Evolutionary conservation across 257 asterid species (phyloP).

Genomic region (Verbena officinalis): DNA sequence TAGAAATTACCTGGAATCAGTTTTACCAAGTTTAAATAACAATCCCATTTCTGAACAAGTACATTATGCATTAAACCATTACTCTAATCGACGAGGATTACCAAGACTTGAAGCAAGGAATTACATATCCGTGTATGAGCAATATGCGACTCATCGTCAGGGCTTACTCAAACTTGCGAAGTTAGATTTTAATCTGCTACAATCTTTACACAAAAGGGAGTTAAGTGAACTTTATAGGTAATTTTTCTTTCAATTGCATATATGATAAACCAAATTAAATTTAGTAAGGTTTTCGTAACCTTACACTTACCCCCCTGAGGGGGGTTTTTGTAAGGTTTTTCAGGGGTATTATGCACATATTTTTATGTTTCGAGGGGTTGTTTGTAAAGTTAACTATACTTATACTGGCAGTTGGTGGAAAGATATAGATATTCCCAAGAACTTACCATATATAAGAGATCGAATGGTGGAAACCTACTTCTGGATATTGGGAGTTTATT

Average conservation of each 20-base stretch:
- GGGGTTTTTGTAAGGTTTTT: too few species aligned
- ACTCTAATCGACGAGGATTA: constrained; percentile 31
- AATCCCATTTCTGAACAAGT: constrained; percentile 22
- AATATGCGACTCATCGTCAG: constrained; percentile 17
- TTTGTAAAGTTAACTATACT: neutral
- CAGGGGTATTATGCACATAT: too few species aligned
- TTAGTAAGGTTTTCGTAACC: too few species aligned
- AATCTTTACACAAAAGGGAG: constrained; percentile 34
- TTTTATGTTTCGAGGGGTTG: too few species aligned
- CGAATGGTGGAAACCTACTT: constrained; percentile 43
- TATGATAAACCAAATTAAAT: too few species aligned
- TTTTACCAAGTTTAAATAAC: constrained; percentile 9
- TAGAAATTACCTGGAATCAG: constrained; percentile 25
- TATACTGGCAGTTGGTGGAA: constrained; percentile 44
- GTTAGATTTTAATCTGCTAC: constrained; percentile 34
- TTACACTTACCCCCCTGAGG: too few species aligned
- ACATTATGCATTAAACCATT: constrained; percentile 20
- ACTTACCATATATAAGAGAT: constrained; percentile 36
- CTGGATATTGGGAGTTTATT: constrained; percentile 39
- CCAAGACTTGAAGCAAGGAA: constrained; percentile 34
- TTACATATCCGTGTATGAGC: constrained; percentile 30
- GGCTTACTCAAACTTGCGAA: constrained; percentile 36
- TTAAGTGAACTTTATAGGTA: constrained; percentile 32
- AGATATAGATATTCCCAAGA: constrained; percentile 28
- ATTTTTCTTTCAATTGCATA: neutral